Evolutionary conservation across 2,329 filamentous ascomycete species (phyloP).

Genomic region (Alternaria novae-zelandiae): DNA sequence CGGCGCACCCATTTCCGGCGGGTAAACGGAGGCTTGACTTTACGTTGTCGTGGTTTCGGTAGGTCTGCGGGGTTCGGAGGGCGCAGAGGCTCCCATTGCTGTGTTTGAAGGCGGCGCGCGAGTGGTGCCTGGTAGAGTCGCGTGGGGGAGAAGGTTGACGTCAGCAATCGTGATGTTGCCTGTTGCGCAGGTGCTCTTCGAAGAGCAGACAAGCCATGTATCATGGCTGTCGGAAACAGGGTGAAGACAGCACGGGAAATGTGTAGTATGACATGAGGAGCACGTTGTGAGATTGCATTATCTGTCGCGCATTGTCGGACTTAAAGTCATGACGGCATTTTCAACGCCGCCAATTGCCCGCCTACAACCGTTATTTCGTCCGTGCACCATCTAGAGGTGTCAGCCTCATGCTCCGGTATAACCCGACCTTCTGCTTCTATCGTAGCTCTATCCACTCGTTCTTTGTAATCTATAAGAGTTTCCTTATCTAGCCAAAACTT

Average conservation of each 20-base stretch:
- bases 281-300: constrained; percentile 8
- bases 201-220: constrained; percentile 47
- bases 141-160: constrained; percentile 15
- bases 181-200: constrained; percentile 34
- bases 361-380: constrained; percentile 1
- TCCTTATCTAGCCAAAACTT: background rate
- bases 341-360: constrained; percentile 10
- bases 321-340: constrained; percentile 36
- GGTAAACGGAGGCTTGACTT: constrained; percentile 73
- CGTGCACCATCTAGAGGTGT: constrained; percentile 1
- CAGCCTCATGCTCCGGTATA: background rate
- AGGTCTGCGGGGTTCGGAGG: constrained; percentile 82
- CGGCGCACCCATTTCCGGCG: constrained; percentile 79
- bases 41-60: constrained; percentile 58
- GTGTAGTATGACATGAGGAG: constrained; percentile 40
- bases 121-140: constrained; percentile 20
- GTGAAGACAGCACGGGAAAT: constrained; percentile 3
- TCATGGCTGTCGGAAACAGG: constrained; percentile 40
- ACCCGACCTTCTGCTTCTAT: background rate
- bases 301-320: constrained; percentile 17
- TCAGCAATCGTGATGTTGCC: constrained; percentile 31
- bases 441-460: background rate
- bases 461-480: background rate
- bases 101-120: constrained; percentile 39
- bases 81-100: constrained; percentile 51